A percentile compares a stretch with the other conserved stretches of the same genome.
phyloP scores from a whole-genome alignment of 306 rosid genomes.

The Rosa chinensis region DNA sequence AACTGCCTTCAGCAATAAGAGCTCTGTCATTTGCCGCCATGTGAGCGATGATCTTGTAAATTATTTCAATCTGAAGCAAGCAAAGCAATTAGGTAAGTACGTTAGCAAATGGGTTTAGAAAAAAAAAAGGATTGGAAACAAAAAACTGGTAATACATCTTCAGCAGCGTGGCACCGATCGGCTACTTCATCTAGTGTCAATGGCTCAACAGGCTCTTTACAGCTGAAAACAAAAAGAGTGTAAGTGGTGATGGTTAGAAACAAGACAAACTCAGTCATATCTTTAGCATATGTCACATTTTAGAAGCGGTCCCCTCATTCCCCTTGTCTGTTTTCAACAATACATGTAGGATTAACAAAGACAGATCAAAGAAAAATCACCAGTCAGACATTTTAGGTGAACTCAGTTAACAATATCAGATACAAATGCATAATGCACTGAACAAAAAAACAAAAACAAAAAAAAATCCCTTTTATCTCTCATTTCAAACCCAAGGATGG shows the following conservation, averaged over 20 bases:
- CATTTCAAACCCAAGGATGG: not conserved
- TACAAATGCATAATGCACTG: constrained; percentile 3
- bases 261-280: constrained; percentile 2
- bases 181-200: constrained; percentile 59
- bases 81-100: too few relatives aligned
- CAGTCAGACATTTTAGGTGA: not conserved
- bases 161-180: constrained; percentile 69
- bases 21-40: too few relatives aligned
- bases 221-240: constrained; percentile 45
- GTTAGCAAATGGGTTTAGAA: too few relatives aligned
- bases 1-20: too few relatives aligned
- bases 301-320: constrained; percentile 56
- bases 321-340: constrained; percentile 64
- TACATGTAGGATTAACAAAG: constrained; percentile 5
- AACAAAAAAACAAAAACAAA: not conserved
- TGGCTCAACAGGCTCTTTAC: constrained; percentile 62
- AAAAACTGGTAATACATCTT: constrained; percentile 47
- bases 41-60: too few relatives aligned
- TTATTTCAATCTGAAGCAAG: too few relatives aligned
- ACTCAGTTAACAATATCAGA: not conserved
- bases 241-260: not conserved
- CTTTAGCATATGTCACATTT: not conserved
- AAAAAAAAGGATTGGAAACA: not conserved
- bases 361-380: not conserved
- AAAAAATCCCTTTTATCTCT: not conserved